Base-by-base conservation (phyloP, 208 protist species). In the Trypanosoma lewisi region DNA sequence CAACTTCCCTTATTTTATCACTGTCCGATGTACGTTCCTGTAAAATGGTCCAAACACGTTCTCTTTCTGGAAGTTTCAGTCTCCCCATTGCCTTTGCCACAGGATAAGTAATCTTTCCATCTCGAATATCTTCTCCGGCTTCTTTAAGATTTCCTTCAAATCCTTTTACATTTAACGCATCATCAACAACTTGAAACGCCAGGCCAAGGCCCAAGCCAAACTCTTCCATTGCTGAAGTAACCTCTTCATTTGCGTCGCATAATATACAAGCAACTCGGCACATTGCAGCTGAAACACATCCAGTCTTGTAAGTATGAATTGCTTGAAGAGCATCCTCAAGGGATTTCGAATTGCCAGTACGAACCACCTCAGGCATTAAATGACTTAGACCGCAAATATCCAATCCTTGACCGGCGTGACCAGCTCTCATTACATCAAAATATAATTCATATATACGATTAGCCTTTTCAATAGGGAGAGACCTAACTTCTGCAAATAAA, bases 111-210 rank as follows among this genome's bases (percentile, higher is more conserved):
- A 91, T 71, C 61, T 91, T 88, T 0, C 80, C 73, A 17, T 73
- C 65, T 5, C 53, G 49, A 37, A 88, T 75, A 57, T 88, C 81
- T 48, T 86, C 82, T 1, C 52, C 74, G 2, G 63, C 39, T 28
- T 78, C 73, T 34, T 83, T 83, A 25, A 75, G 23, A 23, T 76
- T 42, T 4, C 64, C 68, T 17, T 73, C 72, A 64, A 83, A 82
- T 50, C 67, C 70, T 30, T 58, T 56, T 19, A 85, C 36, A 53
- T 83, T 79, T 8, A 81, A 48, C 16, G 71, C 81, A 61, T 92
- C 85, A 61, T 89, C 75, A 39, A 88, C 63, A 42, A 91, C 82
- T 61, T 91, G 85, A 57, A 85, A 91, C 5, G 85, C 81, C 19
- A 84, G 44, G 0, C 85, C 85, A 21, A 91, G 31, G 21, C 28